Evolutionary conservation across 306 rosid species (phyloP), one percentile per base, ranked within the genome.

Genomic region (Echinosophora koreensis): DNA sequence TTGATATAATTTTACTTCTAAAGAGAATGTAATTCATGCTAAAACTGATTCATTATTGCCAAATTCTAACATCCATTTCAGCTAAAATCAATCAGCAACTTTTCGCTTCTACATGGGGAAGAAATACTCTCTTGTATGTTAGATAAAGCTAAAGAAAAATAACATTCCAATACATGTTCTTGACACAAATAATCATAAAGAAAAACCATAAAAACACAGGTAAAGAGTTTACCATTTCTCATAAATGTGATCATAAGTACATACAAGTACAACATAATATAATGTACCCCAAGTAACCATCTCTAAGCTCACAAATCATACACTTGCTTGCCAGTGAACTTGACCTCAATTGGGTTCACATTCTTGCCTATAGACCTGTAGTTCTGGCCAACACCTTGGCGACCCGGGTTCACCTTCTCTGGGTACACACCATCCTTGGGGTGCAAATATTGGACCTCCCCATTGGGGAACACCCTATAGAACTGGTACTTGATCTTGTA

Each of bases 381-480:
- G 87, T 96, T 96, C 86, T 0, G 63, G 0, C 98, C 99, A 35
- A 92, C 99, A 3, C 99, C 99, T 88, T 91, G 77, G 63, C 99
- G 91, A 32, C 98, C 99, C 0, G 97, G 88, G 86, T 96, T 96
- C 16, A 96, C 99, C 91, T 96, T 96, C 89, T 96, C 99, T 0
- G 99, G 99, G 85, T 96, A 96, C 3, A 95, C 98, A 2, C 99
- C 99, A 55, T 96, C 99, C 76, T 96, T 96, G 0, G 98, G 99
- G 61, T 95, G 98, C 91, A 96, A 82, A 62, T 96, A 96, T 75
- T 96, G 99, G 7, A 92, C 99, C 69, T 96, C 97, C 0, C 99
- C 99, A 62, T 89, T 96, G 6, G 99, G 99, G 75, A 96, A 96
- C 8, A 96, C 99, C 96, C 99, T 90, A 66, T 96, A 96, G 77